These are phyloP conservation scores for Phaseolus lunatus DNA, from an alignment of 306 rosid species.

Conservation along the genomic window DNA sequence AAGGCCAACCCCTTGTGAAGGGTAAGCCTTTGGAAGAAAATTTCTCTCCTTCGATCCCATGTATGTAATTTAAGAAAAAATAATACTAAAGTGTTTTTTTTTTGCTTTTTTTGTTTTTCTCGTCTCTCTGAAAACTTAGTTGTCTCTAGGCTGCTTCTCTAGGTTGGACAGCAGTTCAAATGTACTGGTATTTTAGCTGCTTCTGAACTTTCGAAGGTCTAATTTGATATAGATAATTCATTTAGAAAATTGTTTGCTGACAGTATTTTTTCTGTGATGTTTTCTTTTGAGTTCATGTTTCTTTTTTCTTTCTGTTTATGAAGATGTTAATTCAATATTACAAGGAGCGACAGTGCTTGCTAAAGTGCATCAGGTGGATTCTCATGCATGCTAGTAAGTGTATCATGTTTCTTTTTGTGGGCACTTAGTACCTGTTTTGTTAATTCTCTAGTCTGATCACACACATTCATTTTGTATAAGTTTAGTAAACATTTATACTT, in stretches of 20 bases:
- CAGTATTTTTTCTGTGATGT: slow-evolving; percentile 17
- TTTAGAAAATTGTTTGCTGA: slow-evolving; percentile 21
- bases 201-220: slow-evolving; percentile 13
- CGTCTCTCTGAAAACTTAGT: background rate
- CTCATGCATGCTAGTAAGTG: slow-evolving; percentile 87
- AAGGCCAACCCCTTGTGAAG: background rate
- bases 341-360: slow-evolving; percentile 91
- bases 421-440: slow-evolving; percentile 23
- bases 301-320: slow-evolving; percentile 42
- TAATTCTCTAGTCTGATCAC: slow-evolving; percentile 22
- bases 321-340: slow-evolving; percentile 80
- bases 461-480: slow-evolving; percentile 33
- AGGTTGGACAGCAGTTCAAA: background rate
- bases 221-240: slow-evolving; percentile 26
- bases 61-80: background rate
- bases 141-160: slow-evolving; percentile 6
- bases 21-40: background rate
- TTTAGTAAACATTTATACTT: slow-evolving; percentile 22
- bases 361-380: slow-evolving; percentile 86
- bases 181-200: slow-evolving; percentile 17
- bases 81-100: background rate
- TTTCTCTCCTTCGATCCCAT: background rate
- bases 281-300: slow-evolving; percentile 20
- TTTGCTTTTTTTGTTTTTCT: background rate
- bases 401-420: slow-evolving; percentile 34